Percentiles rank a stretch among this genome's conserved stretches.
These are phyloP conservation scores for Pelargonium cotyledonis DNA, from an alignment of 441 rosid genomes.

Conservation along the genomic window DNA sequence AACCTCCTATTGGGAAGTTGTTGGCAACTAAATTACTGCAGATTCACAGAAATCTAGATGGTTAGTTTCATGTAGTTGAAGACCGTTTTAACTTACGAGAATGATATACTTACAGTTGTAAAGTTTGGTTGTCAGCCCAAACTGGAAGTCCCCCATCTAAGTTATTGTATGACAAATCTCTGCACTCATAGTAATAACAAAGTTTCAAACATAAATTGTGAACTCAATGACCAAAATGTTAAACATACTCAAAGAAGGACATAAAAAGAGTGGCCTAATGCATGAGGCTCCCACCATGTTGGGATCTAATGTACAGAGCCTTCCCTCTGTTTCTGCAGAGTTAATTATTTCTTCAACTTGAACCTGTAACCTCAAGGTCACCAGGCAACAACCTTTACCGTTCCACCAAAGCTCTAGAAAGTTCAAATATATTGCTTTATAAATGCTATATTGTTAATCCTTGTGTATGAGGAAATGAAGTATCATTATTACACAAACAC, in stretches of 20 bases:
- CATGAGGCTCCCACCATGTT: too few species aligned
- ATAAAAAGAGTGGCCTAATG: too few species aligned
- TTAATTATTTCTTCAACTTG: too few species aligned
- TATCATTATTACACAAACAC: not conserved
- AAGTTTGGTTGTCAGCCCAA: slow-evolving; percentile 35
- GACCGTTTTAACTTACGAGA: not conserved
- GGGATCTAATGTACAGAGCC: too few species aligned
- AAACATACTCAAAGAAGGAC: too few species aligned
- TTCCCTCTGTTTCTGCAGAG: too few species aligned
- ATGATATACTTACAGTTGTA: slow-evolving; percentile 40
- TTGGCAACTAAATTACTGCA: slow-evolving; percentile 70
- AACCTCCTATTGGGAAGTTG: slow-evolving; percentile 41
- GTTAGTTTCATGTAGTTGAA: slow-evolving; percentile 17
- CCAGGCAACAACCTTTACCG: too few species aligned
- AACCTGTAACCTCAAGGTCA: too few species aligned
- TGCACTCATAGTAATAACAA: slow-evolving; percentile 18
- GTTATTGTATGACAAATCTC: slow-evolving; percentile 74
- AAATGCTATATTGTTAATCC: too few species aligned
- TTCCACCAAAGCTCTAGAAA: too few species aligned
- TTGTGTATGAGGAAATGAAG: too few species aligned
- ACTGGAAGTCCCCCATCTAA: slow-evolving; percentile 56
- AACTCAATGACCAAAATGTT: too few species aligned
- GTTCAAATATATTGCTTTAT: not conserved
- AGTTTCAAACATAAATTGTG: not conserved
- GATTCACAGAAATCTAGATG: not conserved